phyloP scores from a whole-genome alignment of 805 yeast genomes.

The Wickerhamomyces bovis region DNA sequence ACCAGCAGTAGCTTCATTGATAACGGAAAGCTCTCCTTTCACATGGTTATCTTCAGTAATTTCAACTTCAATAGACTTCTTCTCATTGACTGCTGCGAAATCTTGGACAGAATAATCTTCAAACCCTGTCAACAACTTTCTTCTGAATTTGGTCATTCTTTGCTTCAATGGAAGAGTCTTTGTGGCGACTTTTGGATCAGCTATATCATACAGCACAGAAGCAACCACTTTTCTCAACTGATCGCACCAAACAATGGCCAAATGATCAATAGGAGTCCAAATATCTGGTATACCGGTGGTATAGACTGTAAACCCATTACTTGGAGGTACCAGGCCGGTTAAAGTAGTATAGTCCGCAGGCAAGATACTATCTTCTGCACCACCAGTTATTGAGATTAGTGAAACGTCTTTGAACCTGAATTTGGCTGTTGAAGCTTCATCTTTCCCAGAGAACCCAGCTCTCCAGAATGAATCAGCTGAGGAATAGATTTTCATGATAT shows the following conservation, averaged over 20 bases:
- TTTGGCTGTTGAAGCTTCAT: conserved; percentile 32
- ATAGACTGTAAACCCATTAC: conserved; percentile 76
- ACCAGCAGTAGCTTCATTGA: background rate
- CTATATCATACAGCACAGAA: conserved; percentile 49
- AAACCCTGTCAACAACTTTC: conserved; percentile 46
- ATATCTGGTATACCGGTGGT: conserved; percentile 85
- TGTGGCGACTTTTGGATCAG: conserved; percentile 39
- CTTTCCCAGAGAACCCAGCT: conserved; percentile 43
- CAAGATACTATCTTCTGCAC: conserved; percentile 65
- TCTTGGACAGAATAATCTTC: conserved; percentile 36
- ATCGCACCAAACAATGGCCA: conserved; percentile 95
- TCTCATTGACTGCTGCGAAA: background rate
- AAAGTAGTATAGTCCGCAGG: conserved; percentile 89
- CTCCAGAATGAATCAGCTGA: conserved; percentile 79
- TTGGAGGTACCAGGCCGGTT: conserved; percentile 61
- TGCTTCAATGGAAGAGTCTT: conserved; percentile 47
- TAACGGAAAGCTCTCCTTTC: background rate
- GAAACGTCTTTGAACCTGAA: conserved; percentile 52
- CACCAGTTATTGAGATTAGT: conserved; percentile 85
- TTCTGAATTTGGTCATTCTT: conserved; percentile 55
- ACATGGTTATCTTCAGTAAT: background rate
- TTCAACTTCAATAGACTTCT: background rate
- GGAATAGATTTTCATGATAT: conserved; percentile 66
- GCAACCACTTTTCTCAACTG: conserved; percentile 69
- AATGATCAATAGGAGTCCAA: conserved; percentile 92